Percentiles rank a stretch among this genome's conserved stretches.
Evolutionary conservation across 805 yeast genomes (phyloP).

Genomic region (Metschnikowia kunwiensis): DNA sequence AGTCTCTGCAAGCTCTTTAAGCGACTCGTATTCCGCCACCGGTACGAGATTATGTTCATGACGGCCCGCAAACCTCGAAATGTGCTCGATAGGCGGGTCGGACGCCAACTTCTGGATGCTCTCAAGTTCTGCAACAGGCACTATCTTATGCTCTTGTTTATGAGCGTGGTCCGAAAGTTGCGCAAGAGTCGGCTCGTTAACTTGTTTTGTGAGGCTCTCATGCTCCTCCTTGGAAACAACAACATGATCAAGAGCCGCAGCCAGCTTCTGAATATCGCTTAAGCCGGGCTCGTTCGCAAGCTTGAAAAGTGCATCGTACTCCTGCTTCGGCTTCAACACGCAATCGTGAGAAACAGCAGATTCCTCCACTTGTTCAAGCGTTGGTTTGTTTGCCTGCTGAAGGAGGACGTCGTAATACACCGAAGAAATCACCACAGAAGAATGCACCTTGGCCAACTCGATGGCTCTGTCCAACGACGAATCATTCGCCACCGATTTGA

Average conservation of each 20-base stretch:
- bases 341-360: slow-evolving; percentile 17
- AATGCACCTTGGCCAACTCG: slow-evolving; percentile 31
- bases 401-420: slow-evolving; percentile 25
- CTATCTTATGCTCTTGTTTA: slow-evolving; percentile 1
- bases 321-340: slow-evolving; percentile 13
- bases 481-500: slow-evolving; percentile 1
- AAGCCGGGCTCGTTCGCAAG: slow-evolving; percentile 19
- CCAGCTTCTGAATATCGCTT: slow-evolving; percentile 17
- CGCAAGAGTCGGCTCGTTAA: slow-evolving; percentile 6
- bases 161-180: slow-evolving; percentile 10
- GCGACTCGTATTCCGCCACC: slow-evolving; percentile 1
- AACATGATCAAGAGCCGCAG: slow-evolving; percentile 10
- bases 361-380: slow-evolving; percentile 19
- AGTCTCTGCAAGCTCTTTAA: slow-evolving; percentile 7
- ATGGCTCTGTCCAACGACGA: slow-evolving; percentile 4
- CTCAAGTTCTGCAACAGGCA: slow-evolving; percentile 7
- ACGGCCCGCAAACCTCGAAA: slow-evolving; percentile 3
- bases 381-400: slow-evolving; percentile 15
- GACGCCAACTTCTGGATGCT: slow-evolving; percentile 5
- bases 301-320: slow-evolving; percentile 7
- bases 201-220: slow-evolving; percentile 5
- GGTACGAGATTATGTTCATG: slow-evolving; percentile 7
- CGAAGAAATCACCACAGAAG: slow-evolving; percentile 28
- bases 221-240: slow-evolving; percentile 14
- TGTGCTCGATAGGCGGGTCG: slow-evolving; percentile 14